Base-by-base conservation (phyloP, 495 filamentous ascomycete genomes). In the Podospora pseudoanserina region DNA sequence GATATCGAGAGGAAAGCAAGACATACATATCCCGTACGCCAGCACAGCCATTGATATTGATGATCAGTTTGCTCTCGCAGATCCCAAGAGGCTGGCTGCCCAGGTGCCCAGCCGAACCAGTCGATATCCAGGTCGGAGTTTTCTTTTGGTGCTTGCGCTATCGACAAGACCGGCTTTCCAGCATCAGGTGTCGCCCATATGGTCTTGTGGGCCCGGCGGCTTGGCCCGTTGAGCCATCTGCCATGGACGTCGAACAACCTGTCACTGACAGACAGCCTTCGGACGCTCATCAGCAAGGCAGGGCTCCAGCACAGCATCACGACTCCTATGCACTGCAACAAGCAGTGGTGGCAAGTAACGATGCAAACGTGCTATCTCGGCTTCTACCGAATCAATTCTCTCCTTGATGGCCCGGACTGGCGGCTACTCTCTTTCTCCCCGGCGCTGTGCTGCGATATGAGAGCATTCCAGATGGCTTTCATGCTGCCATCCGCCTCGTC, bases 341-440 rank as follows among this genome's bases (percentile, higher is more conserved):
- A 49, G 39, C 39, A 13, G 39, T 49, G 39, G 39, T 18, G 39
- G 39, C 39, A 49, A 49, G 39, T 49, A 49, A 26, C 55, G n/a
- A 58, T 58, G 19, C 55, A 58, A 58, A 58, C 55, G 18, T 58
- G 55, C 55, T 58, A 58, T 58, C 55, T 75, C 73, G 75, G 73
- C 64, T 69, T 71, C 67, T 70, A 59, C 71, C 75, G 72, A 75
- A 77, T 75, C 73, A 73, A 63, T 56, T 60, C 27, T 64, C 54
- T 39, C 23, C 23, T 23, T 56, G 57, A 5, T 32, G n/a, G 53
- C n/a, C 54, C 66, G 65, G 61, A 69, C 56, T 74, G 68, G 75
- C 70, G 75, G 73, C 73, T 75, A 68, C 68, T 73, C 70, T 65
- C 20, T 65, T 60, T 44, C 56, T 57, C 32, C 19, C 53, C 65